A percentile compares a stretch with the other conserved stretches of the same genome.
Evolutionary conservation across 2,329 filamentous ascomycete species (phyloP).

Genomic region (Ophiostoma triangulosporum): DNA sequence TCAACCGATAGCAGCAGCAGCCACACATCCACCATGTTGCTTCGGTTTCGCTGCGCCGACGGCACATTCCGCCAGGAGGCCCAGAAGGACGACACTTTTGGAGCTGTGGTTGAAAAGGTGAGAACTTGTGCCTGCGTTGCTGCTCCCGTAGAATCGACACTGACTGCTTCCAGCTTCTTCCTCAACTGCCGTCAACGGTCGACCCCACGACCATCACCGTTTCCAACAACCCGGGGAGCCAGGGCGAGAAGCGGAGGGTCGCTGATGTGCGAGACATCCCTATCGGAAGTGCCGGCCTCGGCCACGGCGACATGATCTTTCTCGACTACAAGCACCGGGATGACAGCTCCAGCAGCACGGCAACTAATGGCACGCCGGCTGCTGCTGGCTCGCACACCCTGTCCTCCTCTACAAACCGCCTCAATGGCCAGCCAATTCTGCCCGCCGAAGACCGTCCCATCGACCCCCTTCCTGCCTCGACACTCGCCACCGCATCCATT

Average conservation of each 20-base stretch:
- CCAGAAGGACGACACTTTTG: conserved; percentile 61
- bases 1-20: not conserved
- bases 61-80: conserved; percentile 81
- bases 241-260: conserved; percentile 43
- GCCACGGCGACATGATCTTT: conserved; percentile 86
- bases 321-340: conserved; percentile 59
- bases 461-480: conserved; percentile 33
- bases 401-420: conserved; percentile 48
- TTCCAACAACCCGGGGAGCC: conserved; percentile 44
- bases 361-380: conserved; percentile 33
- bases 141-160: not conserved
- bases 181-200: conserved; percentile 47
- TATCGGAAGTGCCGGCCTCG: conserved; percentile 46
- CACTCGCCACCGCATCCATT: conserved; percentile 1
- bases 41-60: conserved; percentile 81
- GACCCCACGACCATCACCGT: conserved; percentile 46
- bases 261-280: conserved; percentile 42
- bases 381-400: conserved; percentile 25
- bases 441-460: conserved; percentile 54
- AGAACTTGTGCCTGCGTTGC: not conserved
- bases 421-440: conserved; percentile 66
- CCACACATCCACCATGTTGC: conserved; percentile 45
- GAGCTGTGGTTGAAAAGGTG: conserved; percentile 42
- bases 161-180: conserved; percentile 33
- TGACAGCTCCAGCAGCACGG: conserved; percentile 27